Conservation (phyloP, 441 rosid genomes). For the Populus hybrid region DNA sequence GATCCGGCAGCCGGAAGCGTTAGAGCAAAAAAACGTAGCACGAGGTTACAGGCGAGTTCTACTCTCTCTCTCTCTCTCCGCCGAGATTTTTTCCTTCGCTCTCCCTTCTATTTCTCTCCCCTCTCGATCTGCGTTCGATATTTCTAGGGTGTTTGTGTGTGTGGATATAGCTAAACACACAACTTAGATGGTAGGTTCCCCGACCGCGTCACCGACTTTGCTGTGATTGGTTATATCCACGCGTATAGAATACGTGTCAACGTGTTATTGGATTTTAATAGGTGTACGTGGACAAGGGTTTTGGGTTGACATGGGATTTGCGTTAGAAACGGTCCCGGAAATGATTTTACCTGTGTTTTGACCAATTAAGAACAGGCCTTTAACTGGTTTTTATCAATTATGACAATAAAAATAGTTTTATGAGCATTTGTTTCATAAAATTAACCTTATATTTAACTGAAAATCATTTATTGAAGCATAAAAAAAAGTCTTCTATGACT, state of each 20-base stretch:
- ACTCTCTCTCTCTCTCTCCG: slow-evolving; percentile 9
- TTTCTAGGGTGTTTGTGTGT: not conserved
- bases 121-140: not conserved
- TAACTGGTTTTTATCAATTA: not conserved
- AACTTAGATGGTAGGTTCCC: not conserved
- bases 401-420: not conserved
- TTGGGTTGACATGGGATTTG: not conserved
- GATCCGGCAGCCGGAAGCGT: slow-evolving; percentile 21
- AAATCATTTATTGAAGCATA: too few species aligned
- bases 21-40: slow-evolving; percentile 15
- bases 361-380: not conserved
- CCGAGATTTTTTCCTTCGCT: slow-evolving; percentile 3
- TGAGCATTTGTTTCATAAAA: too few species aligned
- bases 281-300: not conserved
- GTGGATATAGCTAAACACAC: not conserved
- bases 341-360: not conserved
- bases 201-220: slow-evolving; percentile 26
- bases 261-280: not conserved
- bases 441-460: too few species aligned
- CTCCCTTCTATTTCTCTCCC: not conserved
- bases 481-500: too few species aligned
- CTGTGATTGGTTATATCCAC: slow-evolving; percentile 22
- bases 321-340: not conserved
- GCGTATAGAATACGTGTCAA: slow-evolving; percentile 2
- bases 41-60: slow-evolving; percentile 7